A percentile compares a stretch with the other conserved stretches of the same genome.
Conservation (phyloP, 1,284 basidiomycete species). For the Porphyrellus sp. region DNA sequence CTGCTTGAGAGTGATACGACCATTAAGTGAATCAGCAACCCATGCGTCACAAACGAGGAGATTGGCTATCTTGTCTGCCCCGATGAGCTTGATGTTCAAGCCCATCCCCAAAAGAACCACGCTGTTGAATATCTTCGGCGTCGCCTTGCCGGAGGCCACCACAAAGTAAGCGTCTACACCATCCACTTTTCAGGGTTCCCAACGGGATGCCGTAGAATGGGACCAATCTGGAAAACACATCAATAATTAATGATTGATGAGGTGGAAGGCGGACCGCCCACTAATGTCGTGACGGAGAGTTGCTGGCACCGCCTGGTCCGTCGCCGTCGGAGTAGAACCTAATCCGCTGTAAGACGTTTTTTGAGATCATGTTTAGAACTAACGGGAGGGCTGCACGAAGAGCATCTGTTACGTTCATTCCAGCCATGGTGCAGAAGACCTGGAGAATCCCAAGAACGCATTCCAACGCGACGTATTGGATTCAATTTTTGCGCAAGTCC, state of each 20-base stretch:
- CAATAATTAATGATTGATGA: neutral
- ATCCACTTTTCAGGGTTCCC: slow-evolving; percentile 36
- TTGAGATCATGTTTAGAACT: no score
- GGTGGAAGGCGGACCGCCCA: neutral
- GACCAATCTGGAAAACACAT: slow-evolving; percentile 42
- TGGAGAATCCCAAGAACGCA: no score
- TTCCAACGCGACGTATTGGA: no score
- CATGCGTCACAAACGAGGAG: slow-evolving; percentile 57
- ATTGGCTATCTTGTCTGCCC: slow-evolving; percentile 58
- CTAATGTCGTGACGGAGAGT: no score
- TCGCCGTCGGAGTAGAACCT: neutral
- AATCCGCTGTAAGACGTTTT: no score
- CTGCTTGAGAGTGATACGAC: slow-evolving; percentile 23
- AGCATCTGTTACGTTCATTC: no score
- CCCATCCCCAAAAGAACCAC: slow-evolving; percentile 58
- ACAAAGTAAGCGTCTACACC: slow-evolving; percentile 42
- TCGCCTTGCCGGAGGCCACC: slow-evolving; percentile 22
- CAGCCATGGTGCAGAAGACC: no score
- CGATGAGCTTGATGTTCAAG: slow-evolving; percentile 61
- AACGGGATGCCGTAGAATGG: slow-evolving; percentile 43
- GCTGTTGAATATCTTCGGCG: slow-evolving; percentile 40
- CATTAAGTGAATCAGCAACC: slow-evolving; percentile 54
- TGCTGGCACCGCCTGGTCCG: no score
- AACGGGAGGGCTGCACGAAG: no score
- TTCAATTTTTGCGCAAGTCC: no score